phyloP scores from a whole-genome alignment of 2,329 filamentous ascomycete species.

The Madurella fahalii region DNA sequence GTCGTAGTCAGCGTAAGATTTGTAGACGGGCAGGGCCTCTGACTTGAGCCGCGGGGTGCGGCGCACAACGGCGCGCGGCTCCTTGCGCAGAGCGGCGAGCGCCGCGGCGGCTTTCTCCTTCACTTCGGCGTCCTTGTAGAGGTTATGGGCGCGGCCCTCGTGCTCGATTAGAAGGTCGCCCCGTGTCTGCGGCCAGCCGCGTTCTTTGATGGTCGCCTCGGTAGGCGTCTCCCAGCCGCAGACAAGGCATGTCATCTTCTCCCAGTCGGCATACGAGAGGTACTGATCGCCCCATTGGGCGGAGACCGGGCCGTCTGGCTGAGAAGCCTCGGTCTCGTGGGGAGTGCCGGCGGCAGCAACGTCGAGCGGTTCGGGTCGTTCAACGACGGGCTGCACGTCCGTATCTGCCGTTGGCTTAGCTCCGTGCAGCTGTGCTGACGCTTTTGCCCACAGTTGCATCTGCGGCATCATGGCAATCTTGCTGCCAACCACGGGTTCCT shows the following conservation, averaged over 20 bases:
- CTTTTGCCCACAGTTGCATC: conserved; percentile 67
- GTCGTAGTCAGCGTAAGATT: conserved; percentile 54
- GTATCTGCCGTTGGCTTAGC: conserved; percentile 33
- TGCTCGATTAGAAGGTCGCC: conserved; percentile 41
- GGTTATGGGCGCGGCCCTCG: conserved; percentile 54
- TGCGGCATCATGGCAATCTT: conserved; percentile 58
- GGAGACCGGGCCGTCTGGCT: conserved; percentile 24
- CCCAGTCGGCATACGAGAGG: conserved; percentile 58
- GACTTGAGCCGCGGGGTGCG: conserved; percentile 29
- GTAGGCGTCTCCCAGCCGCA: conserved; percentile 57
- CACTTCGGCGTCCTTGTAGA: conserved; percentile 36
- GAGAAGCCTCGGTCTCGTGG: conserved; percentile 10
- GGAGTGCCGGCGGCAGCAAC: conserved; percentile 1
- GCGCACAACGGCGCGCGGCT: conserved; percentile 25
- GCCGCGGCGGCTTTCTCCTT: conserved; percentile 24
- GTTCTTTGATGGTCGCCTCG: conserved; percentile 31
- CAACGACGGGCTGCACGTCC: conserved; percentile 20
- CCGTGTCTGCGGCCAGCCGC: conserved; percentile 25
- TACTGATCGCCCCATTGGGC: conserved; percentile 35
- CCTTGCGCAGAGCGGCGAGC: conserved; percentile 22
- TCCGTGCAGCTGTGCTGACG: conserved; percentile 63
- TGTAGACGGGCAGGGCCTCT: conserved; percentile 39
- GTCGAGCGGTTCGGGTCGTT: conserved; percentile 18
- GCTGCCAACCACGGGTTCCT: conserved; percentile 39
- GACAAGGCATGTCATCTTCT: conserved; percentile 48